These are phyloP conservation scores for Fraxinus nigra DNA, from an alignment of 305 asterid genomes.

Conservation along the genomic window DNA sequence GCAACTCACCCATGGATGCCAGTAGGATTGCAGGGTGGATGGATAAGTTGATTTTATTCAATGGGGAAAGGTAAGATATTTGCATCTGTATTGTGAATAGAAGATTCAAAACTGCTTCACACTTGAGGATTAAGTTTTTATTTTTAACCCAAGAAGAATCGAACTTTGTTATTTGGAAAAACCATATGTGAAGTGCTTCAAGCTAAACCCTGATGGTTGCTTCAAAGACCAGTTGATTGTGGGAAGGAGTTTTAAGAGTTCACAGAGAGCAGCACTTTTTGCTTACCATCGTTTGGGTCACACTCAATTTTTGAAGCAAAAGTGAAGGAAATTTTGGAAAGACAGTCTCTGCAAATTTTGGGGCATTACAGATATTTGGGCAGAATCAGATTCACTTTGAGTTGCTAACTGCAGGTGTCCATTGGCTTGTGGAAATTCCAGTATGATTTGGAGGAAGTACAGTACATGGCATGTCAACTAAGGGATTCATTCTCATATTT, in stretches of 20 bases:
- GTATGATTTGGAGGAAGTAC: not conserved
- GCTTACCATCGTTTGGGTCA: not conserved
- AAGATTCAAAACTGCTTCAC: not conserved
- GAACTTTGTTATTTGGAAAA: not conserved
- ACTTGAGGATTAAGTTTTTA: not conserved
- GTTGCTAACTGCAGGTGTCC: not conserved
- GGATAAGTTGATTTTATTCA: not conserved
- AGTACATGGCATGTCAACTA: not conserved
- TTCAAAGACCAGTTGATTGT: not conserved
- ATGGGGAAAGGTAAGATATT: not conserved
- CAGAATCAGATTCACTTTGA: not conserved
- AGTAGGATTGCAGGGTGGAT: not conserved
- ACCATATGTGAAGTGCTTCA: not conserved
- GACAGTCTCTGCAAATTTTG: not conserved
- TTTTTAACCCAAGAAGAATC: not conserved
- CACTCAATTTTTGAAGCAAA: not conserved
- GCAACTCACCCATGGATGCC: not conserved
- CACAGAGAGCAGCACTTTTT: not conserved
- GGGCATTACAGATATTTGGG: not conserved
- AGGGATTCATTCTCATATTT: not conserved
- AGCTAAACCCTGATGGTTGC: not conserved
- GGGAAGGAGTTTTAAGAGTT: not conserved
- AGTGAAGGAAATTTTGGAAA: not conserved
- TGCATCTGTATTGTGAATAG: not conserved
- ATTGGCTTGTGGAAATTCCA: not conserved